Evolutionary conservation across 306 rosid species (phyloP), one percentile per base, ranked within the genome.

Genomic region (Trifolium pratense): DNA sequence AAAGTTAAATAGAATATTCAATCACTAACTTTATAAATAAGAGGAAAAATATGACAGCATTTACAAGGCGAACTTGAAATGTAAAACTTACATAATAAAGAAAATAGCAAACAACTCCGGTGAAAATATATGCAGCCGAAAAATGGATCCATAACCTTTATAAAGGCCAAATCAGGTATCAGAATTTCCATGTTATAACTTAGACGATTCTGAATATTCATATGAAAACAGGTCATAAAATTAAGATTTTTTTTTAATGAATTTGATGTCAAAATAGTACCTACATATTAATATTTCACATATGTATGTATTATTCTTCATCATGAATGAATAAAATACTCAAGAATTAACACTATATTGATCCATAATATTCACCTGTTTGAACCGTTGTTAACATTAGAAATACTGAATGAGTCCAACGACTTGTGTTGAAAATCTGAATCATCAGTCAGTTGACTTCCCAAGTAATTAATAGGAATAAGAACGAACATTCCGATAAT

Each of bases 131-230:
- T 1, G 88, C 89, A 21, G 97, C 96, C 78, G 79, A 81, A 78
- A 90, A 87, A 82, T 92, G 97, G 70, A 88, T 72, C 96, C 96
- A 92, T 66, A 92, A 92, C 96, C 97, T 92, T 76, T 83, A 77
- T 68, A 85, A 82, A 68, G 42, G 39, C 23, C 68, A 83, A 84
- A 59, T 25, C 5, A 71, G 67, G 34, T 32, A 66, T 88, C 83
- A 90, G 85, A 76, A 68, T 72, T 56, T 63, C 76, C 66, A 42
- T 39, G 45, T 14, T n/a, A 75, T 37, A 65, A 39, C 51, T 71
- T 31, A 37, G 29, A 51, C 23, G 26, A 17, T 18, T 8, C 26
- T 21, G 3, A 51, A 10, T 16, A 49, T 43, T 42, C 42, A 43
- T 60, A 61, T 29, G 34, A 76, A 73, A 39, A 37, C 46, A 31